phyloP scores from a whole-genome alignment of 345 rosid genomes.

The Acer campestre region DNA sequence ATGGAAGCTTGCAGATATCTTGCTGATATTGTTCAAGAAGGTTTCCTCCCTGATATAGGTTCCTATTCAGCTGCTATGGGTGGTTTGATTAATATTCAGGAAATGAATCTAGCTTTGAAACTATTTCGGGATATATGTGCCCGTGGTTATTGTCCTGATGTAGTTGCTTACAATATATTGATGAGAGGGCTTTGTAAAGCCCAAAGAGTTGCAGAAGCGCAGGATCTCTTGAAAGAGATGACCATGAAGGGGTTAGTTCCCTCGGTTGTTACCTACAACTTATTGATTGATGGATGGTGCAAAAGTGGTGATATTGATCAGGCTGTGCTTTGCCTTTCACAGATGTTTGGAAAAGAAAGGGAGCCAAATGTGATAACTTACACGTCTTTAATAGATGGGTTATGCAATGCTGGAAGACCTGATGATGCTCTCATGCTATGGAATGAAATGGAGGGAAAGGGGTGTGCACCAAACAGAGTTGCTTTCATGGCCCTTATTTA shows the following conservation, averaged over 20 bases:
- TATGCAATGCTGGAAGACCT: constrained; percentile 65
- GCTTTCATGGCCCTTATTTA: constrained; percentile 68
- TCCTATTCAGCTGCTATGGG: constrained; percentile 71
- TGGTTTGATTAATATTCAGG: constrained; percentile 59
- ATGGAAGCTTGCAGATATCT: constrained; percentile 70
- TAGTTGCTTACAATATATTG: constrained; percentile 76
- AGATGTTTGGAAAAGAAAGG: constrained; percentile 53
- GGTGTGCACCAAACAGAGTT: constrained; percentile 52
- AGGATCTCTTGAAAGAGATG: constrained; percentile 66
- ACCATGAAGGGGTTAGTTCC: constrained; percentile 63
- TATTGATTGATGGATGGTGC: constrained; percentile 84
- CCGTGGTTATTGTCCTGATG: constrained; percentile 70
- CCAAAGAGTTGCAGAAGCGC: constrained; percentile 61
- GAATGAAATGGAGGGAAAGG: constrained; percentile 67
- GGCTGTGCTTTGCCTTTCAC: constrained; percentile 59
- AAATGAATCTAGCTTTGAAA: constrained; percentile 66
- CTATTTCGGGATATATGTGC: constrained; percentile 59
- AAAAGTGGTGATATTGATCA: constrained; percentile 54
- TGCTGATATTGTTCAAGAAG: constrained; percentile 62
- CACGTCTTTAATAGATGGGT: constrained; percentile 71
- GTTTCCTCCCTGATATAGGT: constrained; percentile 73
- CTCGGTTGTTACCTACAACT: constrained; percentile 74
- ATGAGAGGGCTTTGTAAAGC: constrained; percentile 74
- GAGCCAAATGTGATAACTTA: constrained; percentile 76
- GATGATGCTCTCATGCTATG: constrained; percentile 72